Percentiles rank a stretch among this genome's conserved stretches.
Evolutionary conservation across 352 stramenopile genomes (phyloP).

Genomic region (Phytophthora pseudosyringae): DNA sequence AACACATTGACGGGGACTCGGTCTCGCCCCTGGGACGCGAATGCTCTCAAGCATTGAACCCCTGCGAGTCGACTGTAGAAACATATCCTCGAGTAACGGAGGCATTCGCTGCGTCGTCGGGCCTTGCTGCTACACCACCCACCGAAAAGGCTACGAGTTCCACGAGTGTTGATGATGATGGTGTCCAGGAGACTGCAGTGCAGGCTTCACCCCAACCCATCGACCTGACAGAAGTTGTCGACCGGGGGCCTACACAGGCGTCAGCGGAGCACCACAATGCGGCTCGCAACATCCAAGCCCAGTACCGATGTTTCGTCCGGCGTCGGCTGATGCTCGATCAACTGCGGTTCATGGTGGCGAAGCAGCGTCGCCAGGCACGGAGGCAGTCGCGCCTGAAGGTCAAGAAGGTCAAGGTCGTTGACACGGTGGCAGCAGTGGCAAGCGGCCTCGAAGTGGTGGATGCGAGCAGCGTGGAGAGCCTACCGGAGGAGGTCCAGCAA

Average conservation of each 20-base stretch:
- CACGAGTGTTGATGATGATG: constrained; percentile 4
- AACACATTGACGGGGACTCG: constrained; percentile 12
- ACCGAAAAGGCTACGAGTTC: constrained; percentile 17
- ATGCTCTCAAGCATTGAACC: constrained; percentile 12
- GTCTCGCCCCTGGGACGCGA: constrained; percentile 5
- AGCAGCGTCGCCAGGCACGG: constrained; percentile 37
- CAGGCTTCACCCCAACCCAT: background rate
- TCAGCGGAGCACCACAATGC: background rate
- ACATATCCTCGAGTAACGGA: constrained; percentile 7
- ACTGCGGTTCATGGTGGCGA: constrained; percentile 45
- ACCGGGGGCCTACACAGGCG: background rate
- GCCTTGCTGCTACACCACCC: background rate
- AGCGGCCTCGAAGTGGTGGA: background rate
- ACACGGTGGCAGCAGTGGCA: background rate
- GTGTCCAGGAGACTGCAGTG: background rate
- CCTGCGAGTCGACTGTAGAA: constrained; percentile 11
- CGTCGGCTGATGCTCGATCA: constrained; percentile 46
- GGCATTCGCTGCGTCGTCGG: background rate
- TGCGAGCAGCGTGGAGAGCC: background rate
- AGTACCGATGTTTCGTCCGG: constrained; percentile 46
- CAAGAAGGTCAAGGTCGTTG: constrained; percentile 11
- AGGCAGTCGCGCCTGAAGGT: constrained; percentile 30
- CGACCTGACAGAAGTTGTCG: constrained; percentile 1
- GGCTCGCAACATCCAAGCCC: constrained; percentile 40
- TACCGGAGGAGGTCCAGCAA: constrained; percentile 11